phyloP scores from a whole-genome alignment of 106 monocot genomes.

The Triglochin maritima region DNA sequence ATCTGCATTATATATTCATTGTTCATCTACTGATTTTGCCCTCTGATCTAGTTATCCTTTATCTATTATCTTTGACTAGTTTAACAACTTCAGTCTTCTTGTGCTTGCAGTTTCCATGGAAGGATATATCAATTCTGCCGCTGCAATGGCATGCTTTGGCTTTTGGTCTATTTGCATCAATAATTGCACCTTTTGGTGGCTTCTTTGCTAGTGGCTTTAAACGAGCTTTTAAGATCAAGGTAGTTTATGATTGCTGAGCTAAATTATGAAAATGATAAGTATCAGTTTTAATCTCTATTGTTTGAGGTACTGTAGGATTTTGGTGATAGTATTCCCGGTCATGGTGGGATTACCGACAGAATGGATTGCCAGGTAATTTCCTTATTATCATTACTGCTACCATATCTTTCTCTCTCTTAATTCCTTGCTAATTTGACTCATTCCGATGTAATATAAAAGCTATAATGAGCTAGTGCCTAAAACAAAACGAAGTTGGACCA shows the following conservation, averaged over 20 bases:
- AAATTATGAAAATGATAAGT: background rate
- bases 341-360: slow-evolving; percentile 98
- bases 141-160: slow-evolving; percentile 97
- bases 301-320: slow-evolving; percentile 56
- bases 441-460: background rate
- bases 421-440: background rate
- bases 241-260: slow-evolving; percentile 10
- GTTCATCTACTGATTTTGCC: too few species aligned
- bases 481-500: too few species aligned
- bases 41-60: too few species aligned
- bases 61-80: too few species aligned
- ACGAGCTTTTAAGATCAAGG: slow-evolving; percentile 95
- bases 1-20: too few species aligned
- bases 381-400: background rate
- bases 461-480: too few species aligned
- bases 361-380: slow-evolving; percentile 93
- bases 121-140: slow-evolving; percentile 57
- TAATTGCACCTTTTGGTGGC: slow-evolving; percentile 97
- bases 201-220: slow-evolving; percentile 99
- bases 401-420: too few species aligned
- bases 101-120: slow-evolving; percentile 67
- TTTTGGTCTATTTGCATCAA: slow-evolving; percentile 94
- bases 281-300: background rate
- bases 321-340: slow-evolving; percentile 98
- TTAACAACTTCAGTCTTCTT: background rate